Base-by-base conservation (phyloP, 495 filamentous ascomycete species). In the Corynascus novoguineensis region DNA sequence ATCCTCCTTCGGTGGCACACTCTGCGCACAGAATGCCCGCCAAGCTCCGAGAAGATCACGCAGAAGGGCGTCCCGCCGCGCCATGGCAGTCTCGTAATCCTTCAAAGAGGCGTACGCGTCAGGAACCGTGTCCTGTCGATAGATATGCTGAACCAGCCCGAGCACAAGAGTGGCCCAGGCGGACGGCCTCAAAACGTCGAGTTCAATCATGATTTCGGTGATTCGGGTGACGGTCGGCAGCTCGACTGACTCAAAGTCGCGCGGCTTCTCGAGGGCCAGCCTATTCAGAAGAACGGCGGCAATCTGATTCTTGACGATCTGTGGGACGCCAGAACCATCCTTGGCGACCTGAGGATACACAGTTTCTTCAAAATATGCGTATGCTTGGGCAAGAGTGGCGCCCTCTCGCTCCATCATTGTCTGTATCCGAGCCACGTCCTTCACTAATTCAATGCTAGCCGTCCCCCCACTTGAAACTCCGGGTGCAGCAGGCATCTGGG, bases 221-320 rank as follows among this genome's bases (percentile, higher is more conserved):
- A 81, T 69, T 14, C 74, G 70, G 12, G 71, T 62, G 25, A 75
- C 63, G 41, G 62, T 63, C 2, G 78, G 76, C 22, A 77, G 66
- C 0, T 48, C 35, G 34, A 52, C 42, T 0, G 68, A 64, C n/a
- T 66, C 63, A 22, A 72, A 71, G 50, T 70, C 58, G 3, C 60
- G 34, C 12, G 57, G 55, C 55, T 76, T 78, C 40, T 68, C 71
- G 19, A 42, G 40, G 28, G 63, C 52, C 8, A 76, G 35, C 25
- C 55, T 60, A 5, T 62, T 57, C 41, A 74, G 45, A 22, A 75
- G 50, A 28, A 49, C 52, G 5, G n/a, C 45, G 29, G 58, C 62
- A 14, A 67, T 38, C 29, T 34, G 54, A 15, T 50, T 25, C 34
- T 50, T 57, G n/a, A 67, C 62, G 14, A 63, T 60, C n/a, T 45